A percentile compares a stretch with the other conserved stretches of the same genome.
Evolutionary conservation across 257 asterid genomes (phyloP).

Genomic region (Solanum clarkiae): DNA sequence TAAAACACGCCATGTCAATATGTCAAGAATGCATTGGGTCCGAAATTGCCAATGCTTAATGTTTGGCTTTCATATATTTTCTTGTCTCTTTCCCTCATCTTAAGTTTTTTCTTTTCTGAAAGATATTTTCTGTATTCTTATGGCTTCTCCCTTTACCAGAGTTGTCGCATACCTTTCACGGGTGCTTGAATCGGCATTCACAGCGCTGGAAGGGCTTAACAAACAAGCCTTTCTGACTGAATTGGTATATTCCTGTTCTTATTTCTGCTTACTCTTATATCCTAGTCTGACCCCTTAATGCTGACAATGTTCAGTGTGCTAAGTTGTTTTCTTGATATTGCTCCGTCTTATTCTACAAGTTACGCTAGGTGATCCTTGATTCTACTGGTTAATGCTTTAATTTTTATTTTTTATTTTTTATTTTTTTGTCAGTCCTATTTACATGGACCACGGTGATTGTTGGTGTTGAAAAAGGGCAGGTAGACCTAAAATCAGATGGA

Average conservation of each 20-base stretch:
- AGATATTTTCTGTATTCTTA: neutral
- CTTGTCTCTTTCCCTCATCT: neutral
- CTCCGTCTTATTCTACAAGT: neutral
- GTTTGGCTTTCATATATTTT: neutral
- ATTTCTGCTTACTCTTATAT: neutral
- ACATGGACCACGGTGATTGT: neutral
- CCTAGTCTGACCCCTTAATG: neutral
- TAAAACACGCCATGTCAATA: neutral
- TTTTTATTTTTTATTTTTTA: neutral
- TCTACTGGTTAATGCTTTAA: neutral
- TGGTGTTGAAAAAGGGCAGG: neutral
- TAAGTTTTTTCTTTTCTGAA: neutral
- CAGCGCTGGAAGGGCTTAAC: conserved; percentile 95
- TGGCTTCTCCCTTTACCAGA: conserved; percentile 27
- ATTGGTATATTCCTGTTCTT: conserved; percentile 45
- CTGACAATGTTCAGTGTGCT: neutral
- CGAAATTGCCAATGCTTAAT: neutral
- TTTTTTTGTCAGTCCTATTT: neutral
- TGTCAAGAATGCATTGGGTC: neutral
- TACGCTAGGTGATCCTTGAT: neutral
- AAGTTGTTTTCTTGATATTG: neutral
- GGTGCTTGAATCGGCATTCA: conserved; percentile 94
- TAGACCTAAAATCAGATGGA: neutral
- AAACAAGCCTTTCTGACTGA: conserved; percentile 92
- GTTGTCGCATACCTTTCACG: conserved; percentile 94